Conservation (phyloP, 495 filamentous ascomycete genomes). For the Penicillium paxilli region DNA sequence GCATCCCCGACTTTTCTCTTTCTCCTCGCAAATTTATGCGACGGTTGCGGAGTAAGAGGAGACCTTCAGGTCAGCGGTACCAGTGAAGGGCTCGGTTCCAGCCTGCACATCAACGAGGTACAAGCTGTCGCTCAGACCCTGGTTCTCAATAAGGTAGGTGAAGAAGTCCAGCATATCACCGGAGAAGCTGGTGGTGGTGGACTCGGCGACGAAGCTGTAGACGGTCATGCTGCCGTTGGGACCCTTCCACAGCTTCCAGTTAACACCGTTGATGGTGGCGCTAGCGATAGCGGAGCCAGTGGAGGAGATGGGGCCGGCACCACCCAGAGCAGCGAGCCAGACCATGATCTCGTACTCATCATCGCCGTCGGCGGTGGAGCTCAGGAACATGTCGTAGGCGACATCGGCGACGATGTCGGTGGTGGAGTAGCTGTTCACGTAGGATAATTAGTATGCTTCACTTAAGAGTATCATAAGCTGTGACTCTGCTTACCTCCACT, state of each 20-base stretch:
- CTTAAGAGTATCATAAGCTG: not conserved
- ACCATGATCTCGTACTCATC: conserved; percentile 71
- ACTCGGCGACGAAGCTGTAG: conserved; percentile 60
- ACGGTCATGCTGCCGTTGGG: conserved; percentile 56
- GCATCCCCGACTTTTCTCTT: not conserved
- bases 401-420: conserved; percentile 59
- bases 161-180: conserved; percentile 59
- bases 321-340: conserved; percentile 63
- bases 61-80: conserved; percentile 37
- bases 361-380: conserved; percentile 40
- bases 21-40: conserved; percentile 30
- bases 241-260: conserved; percentile 58
- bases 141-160: conserved; percentile 51
- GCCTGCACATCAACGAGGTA: conserved; percentile 57
- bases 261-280: conserved; percentile 48
- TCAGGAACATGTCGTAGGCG: conserved; percentile 65
- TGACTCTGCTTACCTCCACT: conserved; percentile 49
- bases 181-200: conserved; percentile 47
- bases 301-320: conserved; percentile 62
- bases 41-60: conserved; percentile 42
- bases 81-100: conserved; percentile 58
- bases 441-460: not conserved
- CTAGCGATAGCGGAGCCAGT: conserved; percentile 55
- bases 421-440: conserved; percentile 53
- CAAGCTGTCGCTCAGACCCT: conserved; percentile 50